phyloP scores from a whole-genome alignment of 139 green algal species.

The Tetradesmus lagerheimii region DNA sequence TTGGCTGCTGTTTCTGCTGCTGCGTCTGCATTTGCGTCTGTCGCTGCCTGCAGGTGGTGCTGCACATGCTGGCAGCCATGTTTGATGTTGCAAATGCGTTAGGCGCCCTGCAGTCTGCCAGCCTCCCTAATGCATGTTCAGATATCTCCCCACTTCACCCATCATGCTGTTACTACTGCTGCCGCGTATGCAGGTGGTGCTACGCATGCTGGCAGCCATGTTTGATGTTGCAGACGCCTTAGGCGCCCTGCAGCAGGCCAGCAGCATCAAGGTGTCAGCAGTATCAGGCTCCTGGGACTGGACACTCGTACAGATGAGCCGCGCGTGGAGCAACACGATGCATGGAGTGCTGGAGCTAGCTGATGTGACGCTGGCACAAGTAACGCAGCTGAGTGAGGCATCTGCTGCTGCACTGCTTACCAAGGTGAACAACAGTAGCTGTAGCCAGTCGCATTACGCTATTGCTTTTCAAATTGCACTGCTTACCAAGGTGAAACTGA shows the following conservation, averaged over 20 bases:
- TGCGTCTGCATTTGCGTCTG: background rate
- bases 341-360: background rate
- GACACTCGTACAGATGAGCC: background rate
- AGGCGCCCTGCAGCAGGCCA: conserved; percentile 32
- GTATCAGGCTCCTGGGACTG: conserved; percentile 43
- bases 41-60: conserved; percentile 13
- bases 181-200: conserved; percentile 2
- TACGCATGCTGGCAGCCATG: conserved; percentile 13
- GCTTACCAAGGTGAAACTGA: background rate
- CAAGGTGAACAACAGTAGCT: no score
- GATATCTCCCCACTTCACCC: background rate
- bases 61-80: conserved; percentile 14
- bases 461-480: no score
- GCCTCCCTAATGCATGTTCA: no score
- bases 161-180: background rate
- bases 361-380: background rate
- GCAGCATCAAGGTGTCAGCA: background rate
- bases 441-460: no score
- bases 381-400: background rate
- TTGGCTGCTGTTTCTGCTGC: background rate
- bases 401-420: conserved; percentile 7
- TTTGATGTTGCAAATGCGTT: conserved; percentile 29
- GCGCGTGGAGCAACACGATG: background rate
- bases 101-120: conserved; percentile 25
- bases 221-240: conserved; percentile 32